A percentile compares a stretch with the other conserved stretches of the same genome.
Conservation (phyloP, 2,329 filamentous ascomycete genomes). For the Aspergillus terreus region DNA sequence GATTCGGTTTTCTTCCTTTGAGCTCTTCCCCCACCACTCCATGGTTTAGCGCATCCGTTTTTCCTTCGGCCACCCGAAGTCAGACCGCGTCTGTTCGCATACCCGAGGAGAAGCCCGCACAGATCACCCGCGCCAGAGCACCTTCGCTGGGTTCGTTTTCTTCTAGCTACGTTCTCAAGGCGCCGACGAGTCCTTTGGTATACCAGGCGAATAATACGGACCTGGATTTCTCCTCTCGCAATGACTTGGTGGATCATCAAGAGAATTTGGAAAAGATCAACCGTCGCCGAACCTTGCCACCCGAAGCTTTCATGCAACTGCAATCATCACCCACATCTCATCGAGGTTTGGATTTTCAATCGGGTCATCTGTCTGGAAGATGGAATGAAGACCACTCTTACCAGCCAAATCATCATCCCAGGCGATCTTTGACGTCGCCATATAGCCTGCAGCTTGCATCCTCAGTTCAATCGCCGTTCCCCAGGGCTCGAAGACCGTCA, state of each 20-base stretch:
- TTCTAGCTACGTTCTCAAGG: slow-evolving; percentile 77
- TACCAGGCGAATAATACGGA: slow-evolving; percentile 84
- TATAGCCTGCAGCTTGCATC: slow-evolving; percentile 47
- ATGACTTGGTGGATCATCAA: slow-evolving; percentile 51
- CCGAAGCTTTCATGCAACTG: slow-evolving; percentile 53
- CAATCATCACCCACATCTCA: slow-evolving; percentile 39
- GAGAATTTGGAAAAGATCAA: slow-evolving; percentile 47
- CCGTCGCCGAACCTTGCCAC: slow-evolving; percentile 70
- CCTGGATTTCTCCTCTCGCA: slow-evolving; percentile 57
- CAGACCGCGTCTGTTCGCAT: slow-evolving; percentile 15
- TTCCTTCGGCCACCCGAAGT: slow-evolving; percentile 16
- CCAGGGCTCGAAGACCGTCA: slow-evolving; percentile 61
- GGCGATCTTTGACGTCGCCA: slow-evolving; percentile 67
- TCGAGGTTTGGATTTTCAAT: slow-evolving; percentile 38
- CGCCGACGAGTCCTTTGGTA: slow-evolving; percentile 87
- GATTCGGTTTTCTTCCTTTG: slow-evolving; percentile 17
- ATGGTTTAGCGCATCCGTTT: slow-evolving; percentile 46
- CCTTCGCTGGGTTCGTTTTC: slow-evolving; percentile 69
- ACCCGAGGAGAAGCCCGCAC: slow-evolving; percentile 10
- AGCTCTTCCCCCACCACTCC: slow-evolving; percentile 54
- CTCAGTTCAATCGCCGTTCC: slow-evolving; percentile 37
- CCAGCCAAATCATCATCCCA: slow-evolving; percentile 75
- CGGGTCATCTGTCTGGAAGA: slow-evolving; percentile 45
- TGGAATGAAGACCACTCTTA: slow-evolving; percentile 57
- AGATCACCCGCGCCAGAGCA: slow-evolving; percentile 39